These are phyloP conservation scores for Corymbia maculata DNA, from an alignment of 345 rosid genomes.

Conservation along the genomic window DNA sequence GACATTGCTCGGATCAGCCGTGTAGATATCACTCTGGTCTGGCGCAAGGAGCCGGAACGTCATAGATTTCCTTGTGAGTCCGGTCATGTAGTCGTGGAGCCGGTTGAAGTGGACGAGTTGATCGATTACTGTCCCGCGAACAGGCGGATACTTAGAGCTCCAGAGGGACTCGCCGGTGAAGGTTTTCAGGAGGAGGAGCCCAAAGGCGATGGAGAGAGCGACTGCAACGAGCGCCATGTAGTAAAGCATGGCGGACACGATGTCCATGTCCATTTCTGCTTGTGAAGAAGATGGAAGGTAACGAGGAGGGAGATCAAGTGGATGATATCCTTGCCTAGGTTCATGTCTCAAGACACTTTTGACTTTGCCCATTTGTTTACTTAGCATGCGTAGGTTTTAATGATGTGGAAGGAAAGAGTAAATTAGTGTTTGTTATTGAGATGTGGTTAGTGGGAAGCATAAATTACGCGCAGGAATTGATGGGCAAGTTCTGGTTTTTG, in stretches of 20 bases:
- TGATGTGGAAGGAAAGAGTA: not conserved
- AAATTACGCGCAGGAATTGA: not conserved
- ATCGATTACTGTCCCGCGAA: conserved; percentile 36
- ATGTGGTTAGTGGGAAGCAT: not conserved
- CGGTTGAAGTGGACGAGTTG: conserved; percentile 28
- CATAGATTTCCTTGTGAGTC: conserved; percentile 21
- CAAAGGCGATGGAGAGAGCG: conserved; percentile 1
- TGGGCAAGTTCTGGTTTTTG: not conserved
- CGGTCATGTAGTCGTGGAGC: conserved; percentile 44
- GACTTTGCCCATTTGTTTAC: not conserved
- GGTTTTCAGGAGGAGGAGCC: conserved; percentile 14
- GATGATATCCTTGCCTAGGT: not conserved
- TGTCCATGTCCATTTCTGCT: not conserved
- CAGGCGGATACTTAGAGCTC: conserved; percentile 35
- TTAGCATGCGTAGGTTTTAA: not conserved
- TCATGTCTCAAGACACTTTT: not conserved
- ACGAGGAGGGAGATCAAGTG: not conserved
- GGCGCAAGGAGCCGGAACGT: conserved; percentile 48
- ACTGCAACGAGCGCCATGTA: conserved; percentile 3
- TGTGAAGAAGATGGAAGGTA: not conserved
- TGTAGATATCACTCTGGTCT: conserved; percentile 31
- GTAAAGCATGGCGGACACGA: conserved; percentile 7
- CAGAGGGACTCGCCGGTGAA: conserved; percentile 39
- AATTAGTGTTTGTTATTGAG: not conserved
- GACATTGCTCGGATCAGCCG: conserved; percentile 50